phyloP scores from a whole-genome alignment of 108 stramenopile genomes.

The Mediolabrus comicus region DNA sequence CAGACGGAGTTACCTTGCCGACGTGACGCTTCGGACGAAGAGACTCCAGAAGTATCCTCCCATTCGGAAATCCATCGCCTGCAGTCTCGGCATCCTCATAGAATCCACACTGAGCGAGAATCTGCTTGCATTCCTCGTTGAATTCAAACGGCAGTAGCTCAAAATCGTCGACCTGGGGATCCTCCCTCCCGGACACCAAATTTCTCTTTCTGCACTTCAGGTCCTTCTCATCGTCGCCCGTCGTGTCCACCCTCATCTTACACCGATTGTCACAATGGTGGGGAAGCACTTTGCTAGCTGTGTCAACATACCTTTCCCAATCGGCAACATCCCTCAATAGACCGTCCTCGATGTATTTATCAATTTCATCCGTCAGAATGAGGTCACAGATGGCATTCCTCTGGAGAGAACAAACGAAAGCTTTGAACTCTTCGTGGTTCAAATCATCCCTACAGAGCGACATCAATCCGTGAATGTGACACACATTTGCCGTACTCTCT shows the following conservation, averaged over 20 bases:
- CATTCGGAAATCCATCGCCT: not conserved
- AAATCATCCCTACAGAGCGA: not conserved
- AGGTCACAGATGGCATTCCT: conserved; percentile 2
- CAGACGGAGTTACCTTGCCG: not conserved
- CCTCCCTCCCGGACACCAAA: not conserved
- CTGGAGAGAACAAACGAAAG: conserved; percentile 1
- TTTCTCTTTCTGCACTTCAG: not conserved
- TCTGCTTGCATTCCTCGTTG: not conserved
- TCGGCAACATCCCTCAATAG: not conserved
- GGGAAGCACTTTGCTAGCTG: not conserved
- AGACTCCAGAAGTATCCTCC: not conserved
- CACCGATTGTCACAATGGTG: conserved; percentile 6
- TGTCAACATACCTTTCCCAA: not conserved
- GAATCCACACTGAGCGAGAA: not conserved
- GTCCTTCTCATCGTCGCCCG: not conserved
- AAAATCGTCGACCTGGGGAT: not conserved
- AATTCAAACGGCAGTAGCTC: not conserved
- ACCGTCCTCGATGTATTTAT: not conserved
- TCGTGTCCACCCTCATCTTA: not conserved
- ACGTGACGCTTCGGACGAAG: conserved; percentile 16
- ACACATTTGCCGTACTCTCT: conserved; percentile 9
- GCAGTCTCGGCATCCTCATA: not conserved
- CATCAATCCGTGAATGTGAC: conserved; percentile 21
- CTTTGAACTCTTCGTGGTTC: conserved; percentile 3
- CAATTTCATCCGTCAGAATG: not conserved